These are phyloP conservation scores for Isabelozyma rhagii DNA, from an alignment of 805 yeast species.

Conservation along the genomic window DNA sequence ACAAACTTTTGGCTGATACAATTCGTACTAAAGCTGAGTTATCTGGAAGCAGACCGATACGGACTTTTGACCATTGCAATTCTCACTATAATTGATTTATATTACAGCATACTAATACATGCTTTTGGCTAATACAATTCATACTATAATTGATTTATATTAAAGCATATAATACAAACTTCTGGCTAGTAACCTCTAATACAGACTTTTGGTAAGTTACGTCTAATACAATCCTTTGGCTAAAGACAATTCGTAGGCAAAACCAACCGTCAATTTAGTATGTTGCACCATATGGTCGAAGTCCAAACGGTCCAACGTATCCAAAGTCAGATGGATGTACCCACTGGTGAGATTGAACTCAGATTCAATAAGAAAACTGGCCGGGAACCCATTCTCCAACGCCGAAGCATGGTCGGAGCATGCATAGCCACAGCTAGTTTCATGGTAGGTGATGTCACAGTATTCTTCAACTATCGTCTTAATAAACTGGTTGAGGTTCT, in stretches of 20 bases:
- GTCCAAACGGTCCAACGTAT: conserved; percentile 77
- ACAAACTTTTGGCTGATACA: conserved; percentile 39
- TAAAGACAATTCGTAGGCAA: conserved; percentile 62
- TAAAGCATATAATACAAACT: too few species aligned
- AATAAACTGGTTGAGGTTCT: conserved; percentile 54
- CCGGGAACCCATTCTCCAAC: conserved; percentile 75
- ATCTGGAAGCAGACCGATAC: too few species aligned
- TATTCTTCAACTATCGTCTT: conserved; percentile 60
- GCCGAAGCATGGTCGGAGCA: conserved; percentile 95
- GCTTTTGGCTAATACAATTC: too few species aligned
- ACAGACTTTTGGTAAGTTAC: too few species aligned
- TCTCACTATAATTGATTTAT: too few species aligned
- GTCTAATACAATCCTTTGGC: conserved; percentile 11
- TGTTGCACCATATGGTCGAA: conserved; percentile 80
- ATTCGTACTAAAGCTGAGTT: conserved; percentile 43
- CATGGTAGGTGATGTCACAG: conserved; percentile 65
- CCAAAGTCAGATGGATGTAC: conserved; percentile 72
- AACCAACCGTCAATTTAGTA: conserved; percentile 72
- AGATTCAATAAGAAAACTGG: conserved; percentile 79
- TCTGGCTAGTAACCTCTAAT: too few species aligned
- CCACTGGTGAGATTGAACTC: conserved; percentile 62
- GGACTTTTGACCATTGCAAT: too few species aligned
- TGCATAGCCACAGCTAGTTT: conserved; percentile 84
- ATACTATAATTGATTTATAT: too few species aligned
- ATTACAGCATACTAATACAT: too few species aligned